Evolutionary conservation across 768 basidiomycete genomes (phyloP).

Genomic region (Mycena epipterygia): DNA sequence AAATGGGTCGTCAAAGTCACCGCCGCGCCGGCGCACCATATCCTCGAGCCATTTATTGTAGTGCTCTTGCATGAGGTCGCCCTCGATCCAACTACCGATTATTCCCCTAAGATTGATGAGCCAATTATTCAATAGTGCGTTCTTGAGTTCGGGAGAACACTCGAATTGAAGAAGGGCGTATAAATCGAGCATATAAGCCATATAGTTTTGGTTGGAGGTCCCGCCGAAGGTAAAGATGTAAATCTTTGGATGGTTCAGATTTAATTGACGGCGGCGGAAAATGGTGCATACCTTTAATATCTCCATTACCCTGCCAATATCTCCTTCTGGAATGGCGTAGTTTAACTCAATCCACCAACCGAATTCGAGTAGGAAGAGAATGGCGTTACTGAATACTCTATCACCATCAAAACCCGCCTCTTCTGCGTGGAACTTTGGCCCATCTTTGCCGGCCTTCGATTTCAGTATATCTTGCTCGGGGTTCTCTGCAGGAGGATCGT

Average conservation of each 20-base stretch:
- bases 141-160: constrained; percentile 33
- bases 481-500: background rate
- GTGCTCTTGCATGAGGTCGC: background rate
- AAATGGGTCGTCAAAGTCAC: background rate
- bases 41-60: background rate
- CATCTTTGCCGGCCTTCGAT: background rate
- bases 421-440: constrained; percentile 3
- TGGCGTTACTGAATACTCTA: constrained; percentile 37
- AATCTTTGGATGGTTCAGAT: background rate
- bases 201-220: constrained; percentile 39
- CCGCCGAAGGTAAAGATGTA: background rate
- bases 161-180: constrained; percentile 41
- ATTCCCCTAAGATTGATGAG: background rate
- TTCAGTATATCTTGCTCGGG: background rate
- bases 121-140: background rate
- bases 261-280: too few relatives aligned
- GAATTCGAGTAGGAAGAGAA: constrained; percentile 39
- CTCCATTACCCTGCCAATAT: constrained; percentile 41
- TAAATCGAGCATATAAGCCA: constrained; percentile 41
- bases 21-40: background rate
- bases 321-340: constrained; percentile 45
- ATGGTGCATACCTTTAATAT: background rate
- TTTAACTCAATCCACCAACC: constrained; percentile 41
- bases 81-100: background rate
- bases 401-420: constrained; percentile 38